These are phyloP conservation scores for Barbarea vulgaris DNA, from an alignment of 345 rosid species.

Conservation along the genomic window DNA sequence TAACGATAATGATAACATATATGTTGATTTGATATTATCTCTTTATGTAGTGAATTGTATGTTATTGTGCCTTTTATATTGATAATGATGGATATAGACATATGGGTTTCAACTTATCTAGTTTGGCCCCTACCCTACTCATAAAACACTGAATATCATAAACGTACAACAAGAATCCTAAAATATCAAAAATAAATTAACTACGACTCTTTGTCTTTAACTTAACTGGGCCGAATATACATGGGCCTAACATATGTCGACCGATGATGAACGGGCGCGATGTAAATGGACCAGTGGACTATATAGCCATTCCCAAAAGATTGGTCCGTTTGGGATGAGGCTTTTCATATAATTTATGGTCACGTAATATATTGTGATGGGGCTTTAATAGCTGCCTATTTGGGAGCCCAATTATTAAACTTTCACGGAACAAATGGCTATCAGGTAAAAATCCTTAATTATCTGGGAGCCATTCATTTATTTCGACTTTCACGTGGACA, in stretches of 20 bases:
- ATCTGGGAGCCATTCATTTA: no score
- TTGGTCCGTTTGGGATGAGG: background rate
- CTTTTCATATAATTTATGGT: background rate
- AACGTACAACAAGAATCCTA: background rate
- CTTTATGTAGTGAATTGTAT: background rate
- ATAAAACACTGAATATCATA: constrained; percentile 9
- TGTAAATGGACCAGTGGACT: background rate
- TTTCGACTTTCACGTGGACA: background rate
- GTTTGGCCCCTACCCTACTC: background rate
- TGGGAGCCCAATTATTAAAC: no score
- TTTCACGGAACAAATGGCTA: no score
- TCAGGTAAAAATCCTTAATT: no score
- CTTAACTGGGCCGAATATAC: background rate
- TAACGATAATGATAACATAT: background rate
- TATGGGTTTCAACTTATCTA: constrained; percentile 9
- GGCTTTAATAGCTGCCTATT: no score
- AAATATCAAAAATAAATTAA: background rate
- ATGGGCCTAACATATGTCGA: background rate
- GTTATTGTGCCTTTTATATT: constrained; percentile 6
- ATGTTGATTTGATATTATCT: background rate
- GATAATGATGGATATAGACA: constrained; percentile 9
- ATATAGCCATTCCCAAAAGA: background rate
- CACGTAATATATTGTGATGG: background rate
- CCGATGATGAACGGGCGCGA: background rate
- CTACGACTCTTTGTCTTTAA: background rate